Percentiles rank a stretch among this genome's conserved stretches.
These are phyloP conservation scores for Eucalyptus fibrosa DNA, from an alignment of 345 rosid genomes.

Conservation along the genomic window DNA sequence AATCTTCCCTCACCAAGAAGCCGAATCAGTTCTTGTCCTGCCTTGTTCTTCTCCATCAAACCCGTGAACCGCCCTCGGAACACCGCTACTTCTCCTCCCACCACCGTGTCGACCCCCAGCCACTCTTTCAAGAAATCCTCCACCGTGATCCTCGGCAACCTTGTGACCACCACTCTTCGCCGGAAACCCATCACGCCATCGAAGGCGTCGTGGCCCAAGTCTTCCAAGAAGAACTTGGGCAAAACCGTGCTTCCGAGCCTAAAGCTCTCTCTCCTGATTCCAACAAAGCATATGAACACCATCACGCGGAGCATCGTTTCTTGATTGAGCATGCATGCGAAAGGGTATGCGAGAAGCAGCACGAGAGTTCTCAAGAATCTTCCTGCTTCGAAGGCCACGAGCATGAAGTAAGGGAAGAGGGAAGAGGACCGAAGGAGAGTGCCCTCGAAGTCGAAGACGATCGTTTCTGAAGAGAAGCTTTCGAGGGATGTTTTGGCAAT, in stretches of 20 bases:
- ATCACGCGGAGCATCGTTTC: slow-evolving; percentile 7
- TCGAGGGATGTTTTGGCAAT: not conserved
- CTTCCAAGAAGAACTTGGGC: slow-evolving; percentile 19
- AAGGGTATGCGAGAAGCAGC: slow-evolving; percentile 10
- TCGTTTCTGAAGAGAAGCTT: not conserved
- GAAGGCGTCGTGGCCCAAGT: slow-evolving; percentile 9
- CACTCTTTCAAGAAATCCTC: slow-evolving; percentile 59
- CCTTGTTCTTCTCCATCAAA: slow-evolving; percentile 41
- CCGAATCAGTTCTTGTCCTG: slow-evolving; percentile 40
- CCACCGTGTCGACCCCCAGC: slow-evolving; percentile 39
- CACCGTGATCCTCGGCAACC: slow-evolving; percentile 73
- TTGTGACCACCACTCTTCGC: slow-evolving; percentile 14
- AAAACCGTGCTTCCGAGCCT: slow-evolving; percentile 13
- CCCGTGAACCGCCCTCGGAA: slow-evolving; percentile 44
- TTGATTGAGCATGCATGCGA: slow-evolving; percentile 1
- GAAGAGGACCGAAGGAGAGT: slow-evolving; percentile 8
- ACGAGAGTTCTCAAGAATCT: slow-evolving; percentile 13
- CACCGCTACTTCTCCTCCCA: slow-evolving; percentile 58
- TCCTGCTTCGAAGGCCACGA: slow-evolving; percentile 29
- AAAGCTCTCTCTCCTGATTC: slow-evolving; percentile 5
- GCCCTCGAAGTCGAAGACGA: slow-evolving; percentile 3
- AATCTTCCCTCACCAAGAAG: not conserved
- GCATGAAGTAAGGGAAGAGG: slow-evolving; percentile 32
- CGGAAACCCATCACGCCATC: not conserved
- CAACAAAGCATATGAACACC: slow-evolving; percentile 12